Percentiles rank a stretch among this genome's conserved stretches.
These are phyloP conservation scores for Deinandra increscens DNA, from an alignment of 129 eudicot genomes.

Conservation along the genomic window DNA sequence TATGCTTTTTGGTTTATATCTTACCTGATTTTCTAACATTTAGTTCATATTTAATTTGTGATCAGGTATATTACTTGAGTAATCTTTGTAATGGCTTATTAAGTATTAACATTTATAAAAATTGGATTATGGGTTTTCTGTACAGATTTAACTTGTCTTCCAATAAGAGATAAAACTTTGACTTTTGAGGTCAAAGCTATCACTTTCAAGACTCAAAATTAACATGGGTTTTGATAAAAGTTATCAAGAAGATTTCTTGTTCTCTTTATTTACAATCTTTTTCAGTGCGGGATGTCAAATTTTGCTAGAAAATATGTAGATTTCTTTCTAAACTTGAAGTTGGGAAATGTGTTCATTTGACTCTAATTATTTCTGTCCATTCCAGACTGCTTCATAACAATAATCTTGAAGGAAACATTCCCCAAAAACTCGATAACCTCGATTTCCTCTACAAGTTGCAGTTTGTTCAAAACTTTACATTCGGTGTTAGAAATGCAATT, in stretches of 20 bases:
- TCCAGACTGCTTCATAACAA: constrained; percentile 61
- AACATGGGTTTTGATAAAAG: background rate
- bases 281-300: background rate
- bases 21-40: background rate
- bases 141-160: background rate
- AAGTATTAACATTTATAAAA: background rate
- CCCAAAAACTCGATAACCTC: constrained; percentile 40
- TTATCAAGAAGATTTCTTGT: background rate
- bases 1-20: background rate
- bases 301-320: background rate
- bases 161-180: background rate
- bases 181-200: constrained; percentile 3
- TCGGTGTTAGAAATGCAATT: constrained; percentile 37
- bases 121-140: background rate
- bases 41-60: background rate
- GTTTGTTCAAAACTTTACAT: constrained; percentile 45
- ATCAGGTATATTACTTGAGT: background rate
- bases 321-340: background rate
- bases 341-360: constrained; percentile 1
- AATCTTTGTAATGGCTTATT: background rate
- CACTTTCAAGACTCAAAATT: background rate
- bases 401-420: constrained; percentile 48
- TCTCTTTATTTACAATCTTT: background rate
- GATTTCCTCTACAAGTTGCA: constrained; percentile 37
- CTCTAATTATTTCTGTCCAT: background rate